Evolutionary conservation across 768 basidiomycete species (phyloP), one percentile per base, ranked within the genome.

Genomic region (Lentinula lateritia): DNA sequence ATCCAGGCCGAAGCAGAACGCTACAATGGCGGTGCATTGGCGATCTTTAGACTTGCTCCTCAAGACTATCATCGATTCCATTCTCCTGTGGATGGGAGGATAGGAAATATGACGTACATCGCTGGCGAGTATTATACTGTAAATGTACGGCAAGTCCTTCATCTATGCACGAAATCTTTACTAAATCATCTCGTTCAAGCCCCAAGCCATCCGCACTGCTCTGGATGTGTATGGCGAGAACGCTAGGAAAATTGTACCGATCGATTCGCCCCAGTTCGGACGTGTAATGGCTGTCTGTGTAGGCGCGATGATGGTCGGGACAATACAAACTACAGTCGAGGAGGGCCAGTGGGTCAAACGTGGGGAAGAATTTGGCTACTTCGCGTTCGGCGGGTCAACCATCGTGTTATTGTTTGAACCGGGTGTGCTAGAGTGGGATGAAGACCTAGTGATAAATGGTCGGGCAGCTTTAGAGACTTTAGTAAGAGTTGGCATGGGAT

Each of bases 41-140:
- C 82, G 8, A 97, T 97, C 60, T 98, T 98, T 76, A 80, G 95
- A 16, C 77, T 97, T 18, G 95, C 95, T 1, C 95, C 95, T 0
- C 91, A 95, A 74, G 95, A 98, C 67, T 98, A 98, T 68, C 95
- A 98, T 73, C 89, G 95, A 1, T 97, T 95, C 81, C 92, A 93
- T 70, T 84, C 84, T 0, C 92, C 93, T 0, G 90, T 95, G 20
- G 91, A 92, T 63, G 94, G 95, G 0, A 83, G 71, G 41, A 83
- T 98, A 34, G 95, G 95, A 16, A 78, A 78, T 38, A 93, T 95
- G 85, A 86, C 84, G 6, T 82, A 90, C 68, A 90, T 98, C 59
- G 65, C 85, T 2, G 96, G 96, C 6, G 93, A 96, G 69, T 98
- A 97, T 73, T 98, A 97, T 73, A 98, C 97, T 0, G 96, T 97